phyloP scores from a whole-genome alignment of 2,329 filamentous ascomycete species.

The Alternaria dauci region DNA sequence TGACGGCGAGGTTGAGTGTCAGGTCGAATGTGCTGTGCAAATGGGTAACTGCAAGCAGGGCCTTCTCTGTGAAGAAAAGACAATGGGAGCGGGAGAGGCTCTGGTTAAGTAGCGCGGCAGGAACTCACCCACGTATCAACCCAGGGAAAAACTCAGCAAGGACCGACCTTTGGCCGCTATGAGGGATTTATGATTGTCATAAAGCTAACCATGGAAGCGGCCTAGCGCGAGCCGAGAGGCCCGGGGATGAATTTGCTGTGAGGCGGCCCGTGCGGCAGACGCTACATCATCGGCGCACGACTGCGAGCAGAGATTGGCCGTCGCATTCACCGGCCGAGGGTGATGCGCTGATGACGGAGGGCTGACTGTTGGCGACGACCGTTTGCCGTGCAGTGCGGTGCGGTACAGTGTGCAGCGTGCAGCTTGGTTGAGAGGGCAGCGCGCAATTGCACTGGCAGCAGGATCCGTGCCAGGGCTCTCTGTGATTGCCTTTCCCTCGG shows the following conservation, averaged over 20 bases:
- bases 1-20: slow-evolving; percentile 25
- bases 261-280: slow-evolving; percentile 19
- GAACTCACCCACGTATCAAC: slow-evolving; percentile 21
- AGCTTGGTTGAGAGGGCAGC: background rate
- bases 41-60: slow-evolving; percentile 38
- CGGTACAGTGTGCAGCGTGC: background rate
- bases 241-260: slow-evolving; percentile 24
- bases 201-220: slow-evolving; percentile 24
- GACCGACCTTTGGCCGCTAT: slow-evolving; percentile 29
- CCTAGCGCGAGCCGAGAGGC: slow-evolving; percentile 23
- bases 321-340: slow-evolving; percentile 22
- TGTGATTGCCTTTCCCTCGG: background rate
- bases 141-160: slow-evolving; percentile 41
- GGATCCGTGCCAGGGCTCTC: background rate
- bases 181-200: slow-evolving; percentile 26
- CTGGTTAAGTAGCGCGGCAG: slow-evolving; percentile 32
- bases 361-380: background rate
- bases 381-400: background rate
- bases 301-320: slow-evolving; percentile 22
- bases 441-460: background rate
- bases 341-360: slow-evolving; percentile 7
- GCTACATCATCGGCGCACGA: slow-evolving; percentile 24
- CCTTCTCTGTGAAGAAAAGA: slow-evolving; percentile 39
- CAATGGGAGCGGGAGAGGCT: slow-evolving; percentile 29
- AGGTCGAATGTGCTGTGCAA: slow-evolving; percentile 39